Conservation (phyloP, 176 grass and related monocot species). For the Bonia amplexicaulis region DNA sequence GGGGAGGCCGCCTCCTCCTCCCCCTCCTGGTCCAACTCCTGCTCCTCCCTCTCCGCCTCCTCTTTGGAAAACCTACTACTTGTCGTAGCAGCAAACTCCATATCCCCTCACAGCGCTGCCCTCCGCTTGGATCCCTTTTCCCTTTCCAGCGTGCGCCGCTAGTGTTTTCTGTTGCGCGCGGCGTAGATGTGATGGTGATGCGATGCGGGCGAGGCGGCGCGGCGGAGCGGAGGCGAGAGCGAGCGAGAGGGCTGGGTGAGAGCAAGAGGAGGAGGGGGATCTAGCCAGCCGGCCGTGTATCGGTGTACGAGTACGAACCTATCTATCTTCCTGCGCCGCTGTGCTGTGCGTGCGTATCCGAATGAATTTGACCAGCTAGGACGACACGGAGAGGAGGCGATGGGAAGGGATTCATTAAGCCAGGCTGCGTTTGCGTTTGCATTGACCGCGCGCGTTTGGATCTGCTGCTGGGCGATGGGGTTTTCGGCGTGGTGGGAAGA, state of each 20-base stretch:
- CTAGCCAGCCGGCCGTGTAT: conserved; percentile 3
- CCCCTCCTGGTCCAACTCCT: background rate
- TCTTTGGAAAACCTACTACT: conserved; percentile 41
- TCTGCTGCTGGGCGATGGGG: background rate
- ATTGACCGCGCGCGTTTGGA: conserved; percentile 10
- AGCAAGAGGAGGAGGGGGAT: background rate
- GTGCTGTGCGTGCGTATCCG: background rate
- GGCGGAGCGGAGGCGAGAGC: background rate
- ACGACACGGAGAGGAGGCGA: conserved; percentile 5
- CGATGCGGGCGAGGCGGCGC: background rate
- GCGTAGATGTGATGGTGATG: background rate
- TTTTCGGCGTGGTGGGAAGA: background rate
- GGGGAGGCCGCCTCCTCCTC: conserved; percentile 13
- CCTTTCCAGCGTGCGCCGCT: background rate
- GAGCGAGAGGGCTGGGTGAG: background rate
- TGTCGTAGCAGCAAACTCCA: conserved; percentile 31
- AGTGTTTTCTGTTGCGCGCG: background rate
- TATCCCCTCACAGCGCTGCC: background rate
- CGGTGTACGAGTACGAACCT: background rate
- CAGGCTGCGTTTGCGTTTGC: background rate
- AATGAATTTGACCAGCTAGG: conserved; percentile 15
- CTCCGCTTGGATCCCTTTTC: background rate
- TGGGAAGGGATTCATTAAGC: background rate
- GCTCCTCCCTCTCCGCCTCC: conserved; percentile 14
- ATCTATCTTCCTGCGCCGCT: background rate